Evolutionary conservation across 225 moss, liverwort and hornwort genomes (phyloP).

Genomic region (Physcomitrellopsis africana): DNA sequence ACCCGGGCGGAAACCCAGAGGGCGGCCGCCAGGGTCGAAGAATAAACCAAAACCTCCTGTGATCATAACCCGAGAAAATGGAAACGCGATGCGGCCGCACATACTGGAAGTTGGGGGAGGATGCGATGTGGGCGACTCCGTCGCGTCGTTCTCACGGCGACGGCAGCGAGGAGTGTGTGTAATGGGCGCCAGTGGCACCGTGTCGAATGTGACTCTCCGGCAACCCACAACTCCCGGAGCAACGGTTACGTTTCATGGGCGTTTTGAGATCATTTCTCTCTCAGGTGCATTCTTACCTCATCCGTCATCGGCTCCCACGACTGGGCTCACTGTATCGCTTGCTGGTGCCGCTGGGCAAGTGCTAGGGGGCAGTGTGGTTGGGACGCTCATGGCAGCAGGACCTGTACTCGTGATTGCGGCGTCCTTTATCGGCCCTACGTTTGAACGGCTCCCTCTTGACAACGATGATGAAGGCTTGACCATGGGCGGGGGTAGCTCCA

Average conservation of each 20-base stretch:
- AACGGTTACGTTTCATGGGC: constrained; percentile 90
- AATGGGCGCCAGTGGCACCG: constrained; percentile 88
- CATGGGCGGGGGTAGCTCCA: constrained; percentile 54
- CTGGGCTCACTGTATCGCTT: constrained; percentile 80
- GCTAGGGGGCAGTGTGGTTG: constrained; percentile 86
- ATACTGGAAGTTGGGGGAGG: constrained; percentile 89
- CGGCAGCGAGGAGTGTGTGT: constrained; percentile 88
- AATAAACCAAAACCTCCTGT: constrained; percentile 97
- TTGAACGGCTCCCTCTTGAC: constrained; percentile 88
- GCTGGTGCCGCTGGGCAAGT: constrained; percentile 88
- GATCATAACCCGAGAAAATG: constrained; percentile 88
- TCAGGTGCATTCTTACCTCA: constrained; percentile 91
- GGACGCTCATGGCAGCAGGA: constrained; percentile 84
- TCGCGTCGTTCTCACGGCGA: constrained; percentile 79
- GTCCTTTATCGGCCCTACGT: constrained; percentile 79
- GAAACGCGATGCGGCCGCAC: constrained; percentile 90
- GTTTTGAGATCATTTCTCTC: constrained; percentile 90
- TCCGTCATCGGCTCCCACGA: constrained; percentile 56
- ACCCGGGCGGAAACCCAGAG: constrained; percentile 85
- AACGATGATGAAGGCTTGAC: constrained; percentile 68
- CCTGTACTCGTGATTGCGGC: constrained; percentile 88
- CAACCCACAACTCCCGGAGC: constrained; percentile 85
- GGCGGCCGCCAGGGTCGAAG: constrained; percentile 96
- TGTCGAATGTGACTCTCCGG: constrained; percentile 87
- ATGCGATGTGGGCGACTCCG: constrained; percentile 86